Base-by-base conservation (phyloP, 768 basidiomycete species). In the Trametes sanguinea region DNA sequence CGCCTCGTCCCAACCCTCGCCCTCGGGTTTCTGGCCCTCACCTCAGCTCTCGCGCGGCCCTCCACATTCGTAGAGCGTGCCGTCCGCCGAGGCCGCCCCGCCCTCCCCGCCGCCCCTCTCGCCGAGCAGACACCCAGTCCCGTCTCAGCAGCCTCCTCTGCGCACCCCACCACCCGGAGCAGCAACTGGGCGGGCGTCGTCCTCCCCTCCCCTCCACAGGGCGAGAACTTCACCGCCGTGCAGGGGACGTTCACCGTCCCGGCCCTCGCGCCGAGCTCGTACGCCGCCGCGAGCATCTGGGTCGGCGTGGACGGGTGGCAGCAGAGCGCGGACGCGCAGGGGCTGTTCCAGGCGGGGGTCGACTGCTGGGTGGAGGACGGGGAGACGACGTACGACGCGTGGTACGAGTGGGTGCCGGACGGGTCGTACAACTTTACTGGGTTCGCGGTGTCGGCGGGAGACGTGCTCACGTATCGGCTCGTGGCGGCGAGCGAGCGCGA, bases 301-400 rank as follows among this genome's bases (percentile, higher is more conserved):
- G 72, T 75, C 46, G 72, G 73, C 8, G 72, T 74, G 46, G 73
- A 74, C 64, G 74, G 74, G 37, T 56, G 45, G 54, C 29, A 37
- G 33, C 35, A 30, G n/a, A 68, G 70, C 61, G 68, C 71, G 22
- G 72, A 71, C 51, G 63, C 60, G 0, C 62, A 57, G 14, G 71
- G 72, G 14, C 73, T 75, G 53, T 65, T 74, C 45, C 74, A 74
- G 57, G 73, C 74, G 10, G 73, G 74, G 8, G 63, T 71, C 46
- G 73, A 73, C 60, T 69, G 75, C 65, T 73, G 61, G 39, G 51
- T 71, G 50, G 22, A 42, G 29, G 51, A 55, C 53, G 60, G 61
- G 35, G 8, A 27, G 11, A 65, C 70, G 33, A 68, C 68, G 16
- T 73, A 68, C 22, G 22, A 22, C 22, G 22, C 67, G 27, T 71